phyloP scores from a whole-genome alignment of 495 filamentous ascomycete genomes.

The Saxophila tyrrhenica region DNA sequence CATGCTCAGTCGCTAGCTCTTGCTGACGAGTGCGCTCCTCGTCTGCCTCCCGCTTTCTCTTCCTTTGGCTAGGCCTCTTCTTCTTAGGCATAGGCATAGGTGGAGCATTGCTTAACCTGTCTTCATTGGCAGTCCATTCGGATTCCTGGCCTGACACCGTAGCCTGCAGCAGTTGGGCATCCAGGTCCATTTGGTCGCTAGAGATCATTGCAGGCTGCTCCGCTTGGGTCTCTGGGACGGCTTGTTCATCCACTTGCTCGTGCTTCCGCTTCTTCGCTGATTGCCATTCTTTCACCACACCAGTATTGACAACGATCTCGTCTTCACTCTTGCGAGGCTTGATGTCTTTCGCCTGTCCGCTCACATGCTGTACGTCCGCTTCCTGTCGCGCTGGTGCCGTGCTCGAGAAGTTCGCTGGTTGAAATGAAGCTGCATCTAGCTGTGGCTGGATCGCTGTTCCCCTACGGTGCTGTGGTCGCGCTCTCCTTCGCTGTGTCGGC shows the following conservation, averaged over 20 bases:
- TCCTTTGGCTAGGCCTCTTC: neutral
- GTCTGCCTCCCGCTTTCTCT: neutral
- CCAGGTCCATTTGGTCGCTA: too few species aligned
- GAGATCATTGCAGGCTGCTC: too few species aligned
- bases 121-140: too few species aligned
- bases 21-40: neutral
- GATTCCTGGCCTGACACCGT: too few species aligned
- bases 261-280: neutral
- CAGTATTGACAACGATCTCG: neutral
- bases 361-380: neutral
- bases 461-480: constrained; percentile 1
- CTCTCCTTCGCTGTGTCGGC: neutral
- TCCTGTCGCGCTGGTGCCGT: neutral
- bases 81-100: too few species aligned
- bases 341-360: neutral
- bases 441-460: neutral
- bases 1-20: neutral
- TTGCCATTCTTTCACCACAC: neutral
- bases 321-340: neutral
- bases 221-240: neutral
- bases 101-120: too few species aligned
- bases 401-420: neutral
- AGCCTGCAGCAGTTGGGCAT: too few species aligned
- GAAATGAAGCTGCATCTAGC: neutral
- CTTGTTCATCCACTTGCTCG: neutral